Evolutionary conservation across 148 eudicot species (phyloP), one percentile per base, ranked within the genome.

Genomic region (Oxyria digyna): DNA sequence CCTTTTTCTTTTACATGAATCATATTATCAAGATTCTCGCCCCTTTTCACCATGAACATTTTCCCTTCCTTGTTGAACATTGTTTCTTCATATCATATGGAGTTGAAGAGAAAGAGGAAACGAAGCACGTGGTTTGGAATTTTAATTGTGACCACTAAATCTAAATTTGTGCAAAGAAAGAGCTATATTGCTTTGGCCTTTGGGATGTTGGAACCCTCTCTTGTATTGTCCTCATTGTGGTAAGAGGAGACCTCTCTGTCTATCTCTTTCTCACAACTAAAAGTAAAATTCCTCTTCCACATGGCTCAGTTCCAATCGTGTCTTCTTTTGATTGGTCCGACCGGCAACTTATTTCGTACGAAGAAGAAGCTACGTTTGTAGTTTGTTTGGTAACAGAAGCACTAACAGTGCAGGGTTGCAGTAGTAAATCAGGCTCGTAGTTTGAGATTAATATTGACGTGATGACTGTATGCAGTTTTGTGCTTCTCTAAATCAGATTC

Each of bases 201-300:
- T 37, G 18, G 46, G 45, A 66, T 66, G 45, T 66, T 66, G 69
- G 69, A 66, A 66, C 42, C 45, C 69, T 66, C 26, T 66, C 42
- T 66, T 66, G 69, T 66, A 26, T 66, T 66, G 27, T 35, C 69
- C 37, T 59, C 14, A 31, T 1, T 4, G 37, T 54, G 64, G 9
- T 57, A 54, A 23, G 62, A 57, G 3, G 62, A 5, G 8, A 35
- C 6, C 38, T 35, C 38, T 35, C 6, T 26, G n/a, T 35, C 6
- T 26, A n/a, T 57, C 33, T 57, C 35, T 57, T 4, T 29, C 35
- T 14, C 4, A 59, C 5, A 5, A 59, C 37, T 35, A 59, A 59
- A 59, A 59, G 65, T 20, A 31, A 27, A 52, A 52, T 52, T 3
- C 62, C 32, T 46, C 23, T 5, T 14, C 15, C 27, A 9, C 62